Evolutionary conservation across 2,329 filamentous ascomycete species (phyloP), one percentile per base, ranked within the genome.

Genomic region (Neonectria magnoliae): DNA sequence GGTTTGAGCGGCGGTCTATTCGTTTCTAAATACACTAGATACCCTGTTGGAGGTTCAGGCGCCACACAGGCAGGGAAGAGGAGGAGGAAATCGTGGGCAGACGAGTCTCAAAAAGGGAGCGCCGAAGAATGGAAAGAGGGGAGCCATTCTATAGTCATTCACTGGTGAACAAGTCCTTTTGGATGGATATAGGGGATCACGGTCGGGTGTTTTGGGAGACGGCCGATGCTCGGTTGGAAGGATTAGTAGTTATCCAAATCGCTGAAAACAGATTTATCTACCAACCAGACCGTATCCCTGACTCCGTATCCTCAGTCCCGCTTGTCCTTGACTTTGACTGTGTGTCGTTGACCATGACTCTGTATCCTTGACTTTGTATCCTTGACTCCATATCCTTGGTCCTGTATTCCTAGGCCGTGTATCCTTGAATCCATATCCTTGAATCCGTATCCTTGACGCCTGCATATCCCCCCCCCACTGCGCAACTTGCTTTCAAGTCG

Each of bases 1-100:
- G 56, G 60, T 61, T 68, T 67, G 63, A 50, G 66, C 47, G 70
- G 64, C 48, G 60, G 71, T 69, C 72, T 72, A 61, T 75, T 73
- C 73, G 65, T 75, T 75, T 73, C 68, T 58, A 67, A 42, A 68
- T 67, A 72, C 68, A 75, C 68, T 67, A 74, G 73, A 75, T 75
- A 75, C 73, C 73, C 72, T 72, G 59, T 69, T 66, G 64, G 67
- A 72, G 65, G 62, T 64, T 72, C 67, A 65, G 62, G 62, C 45
- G 56, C 56, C 48, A 57, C 29, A 22, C 25, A 42, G 48, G 47
- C 25, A 41, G 51, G 56, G 53, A 38, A 50, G 36, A 45, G 13
- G 27, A 57, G 38, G 36, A 42, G 56, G 36, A 18, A 50, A 27
- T 16, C 54, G 29, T 45, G 48, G 57, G 25, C 42, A 54, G 55